Conservation (phyloP, 768 basidiomycete species). For the Kwoniella heveanensis region DNA sequence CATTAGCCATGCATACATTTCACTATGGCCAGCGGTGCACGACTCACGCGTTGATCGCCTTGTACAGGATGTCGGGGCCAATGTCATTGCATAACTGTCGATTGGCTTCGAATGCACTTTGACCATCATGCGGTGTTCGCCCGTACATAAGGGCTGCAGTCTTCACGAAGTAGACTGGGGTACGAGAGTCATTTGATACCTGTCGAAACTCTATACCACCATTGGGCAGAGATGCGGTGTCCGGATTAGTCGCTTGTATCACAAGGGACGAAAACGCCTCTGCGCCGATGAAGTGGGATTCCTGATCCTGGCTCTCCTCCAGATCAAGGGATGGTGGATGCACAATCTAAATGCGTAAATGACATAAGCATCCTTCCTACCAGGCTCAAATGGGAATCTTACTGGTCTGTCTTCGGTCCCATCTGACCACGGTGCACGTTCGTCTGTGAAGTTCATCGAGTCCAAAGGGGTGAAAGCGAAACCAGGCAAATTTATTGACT, state of each 20-base stretch:
- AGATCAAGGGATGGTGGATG: conserved; percentile 17
- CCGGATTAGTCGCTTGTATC: conserved; percentile 11
- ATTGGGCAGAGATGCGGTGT: conserved; percentile 4
- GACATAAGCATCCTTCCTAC: too few relatives aligned
- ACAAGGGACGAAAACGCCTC: conserved; percentile 25
- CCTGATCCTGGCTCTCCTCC: conserved; percentile 23
- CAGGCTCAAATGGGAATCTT: not conserved
- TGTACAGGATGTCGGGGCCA: conserved; percentile 4
- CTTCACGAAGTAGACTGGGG: conserved; percentile 24
- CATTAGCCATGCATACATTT: too few relatives aligned
- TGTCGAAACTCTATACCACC: conserved; percentile 21
- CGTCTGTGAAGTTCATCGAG: not conserved
- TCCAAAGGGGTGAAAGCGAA: not conserved
- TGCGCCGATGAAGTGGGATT: conserved; percentile 27
- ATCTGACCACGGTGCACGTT: not conserved
- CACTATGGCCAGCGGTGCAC: too few relatives aligned
- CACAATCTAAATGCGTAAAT: too few relatives aligned
- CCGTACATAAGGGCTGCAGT: conserved; percentile 29
- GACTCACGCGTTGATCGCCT: too few relatives aligned
- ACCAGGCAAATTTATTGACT: too few relatives aligned
- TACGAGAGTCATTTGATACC: conserved; percentile 21
- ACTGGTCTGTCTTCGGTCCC: not conserved
- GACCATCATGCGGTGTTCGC: conserved; percentile 3
- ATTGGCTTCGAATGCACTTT: conserved; percentile 21
- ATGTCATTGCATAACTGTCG: conserved; percentile 1